Base-by-base conservation (phyloP, 305 asterid species). In the Caryopteris hybrid region DNA sequence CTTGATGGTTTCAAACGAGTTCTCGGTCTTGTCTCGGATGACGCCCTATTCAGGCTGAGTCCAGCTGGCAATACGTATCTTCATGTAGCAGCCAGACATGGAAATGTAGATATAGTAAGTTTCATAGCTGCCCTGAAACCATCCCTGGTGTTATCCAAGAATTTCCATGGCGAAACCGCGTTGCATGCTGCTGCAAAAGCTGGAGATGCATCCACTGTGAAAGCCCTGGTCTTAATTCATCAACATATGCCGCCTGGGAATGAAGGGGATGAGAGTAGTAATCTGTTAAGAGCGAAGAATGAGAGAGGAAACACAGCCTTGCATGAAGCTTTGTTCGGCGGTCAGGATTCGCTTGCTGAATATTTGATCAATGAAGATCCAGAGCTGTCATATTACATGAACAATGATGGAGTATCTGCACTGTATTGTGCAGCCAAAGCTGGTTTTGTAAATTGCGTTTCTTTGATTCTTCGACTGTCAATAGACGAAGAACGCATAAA, bases 141-240 rank as follows among this genome's bases (percentile, higher is more conserved):
- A 10, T 22, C 20, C 38, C 23, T 69, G 14, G 3, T 70, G 18
- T 36, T 69, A 0, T 22, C 17, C 42, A 73, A 73, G 68, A 66
- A 81, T 64, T 41, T 34, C 13, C 23, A 29, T 27, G 82, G 80
- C 17, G 86, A 78, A 5, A 78, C 82, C 5, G 75, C 74, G 5
- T 60, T 82, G 43, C 86, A 82, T 61, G 47, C 76, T 39, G 82
- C 73, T 46, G 81, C 84, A 13, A 78, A 52, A 68, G 64, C 74
- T 51, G 83, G 79, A 47, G 58, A 78, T 38, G 34, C 1, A 57
- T 50, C 66, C 7, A 52, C 66, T 41, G 74, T 78, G 3, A 22
- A 16, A 38, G 6, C 31, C 29, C 21, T 68, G 3, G 31, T 72
- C 48, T 25, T 20, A 14, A 27, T 68, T 27, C 55, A 14, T 14